Base-by-base conservation (phyloP, 1,139 yeast species). In the Diutina mesorugosa region DNA sequence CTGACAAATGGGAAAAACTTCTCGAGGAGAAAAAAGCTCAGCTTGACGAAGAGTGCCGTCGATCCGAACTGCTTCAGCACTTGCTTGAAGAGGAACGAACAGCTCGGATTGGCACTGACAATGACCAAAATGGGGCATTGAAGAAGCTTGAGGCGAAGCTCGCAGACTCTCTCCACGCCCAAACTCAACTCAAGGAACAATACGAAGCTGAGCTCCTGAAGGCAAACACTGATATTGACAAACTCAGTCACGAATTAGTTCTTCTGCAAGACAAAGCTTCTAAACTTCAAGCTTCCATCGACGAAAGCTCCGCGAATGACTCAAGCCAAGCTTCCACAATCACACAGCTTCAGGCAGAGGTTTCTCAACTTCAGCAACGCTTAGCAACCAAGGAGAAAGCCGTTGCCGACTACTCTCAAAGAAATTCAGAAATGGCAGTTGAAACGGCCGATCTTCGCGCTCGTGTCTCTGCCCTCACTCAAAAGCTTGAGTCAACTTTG, bases 381-480 rank as follows among this genome's bases (percentile, higher is more conserved):
- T 35, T 35, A n/a, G 14, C 41, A 2, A 12, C 41, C n/a, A 35
- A 35, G 41, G 41, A 35, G 30, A 47, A 47, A 38, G 30, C 29
- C 16, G 18, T 47, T 14, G 30, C 18, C 8, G 51, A 47, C 30
- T 47, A 47, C 30, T 47, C 51, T 6, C 51, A 26, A 16, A 28
- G 51, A 47, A 47, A 47, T 38, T 30, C 30, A n/a, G 51, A 47
- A n/a, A 47, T 47, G 51, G 51, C 51, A 7, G 51, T 47, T 6
- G 51, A 47, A 28, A 47, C 30, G 16, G 51, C 51, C 21, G 51
- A 47, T 29, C 51, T 21, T 29, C 51, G 51, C 21, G 51, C 51
- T 12, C 35, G 51, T 14, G 51, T 47, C 21, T 47, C 51, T 9
- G 12, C 51, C 8, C 30, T 47, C 7, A 47, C 51, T 14, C 51